phyloP scores from a whole-genome alignment of 306 rosid species.

The Cucumis melo region DNA sequence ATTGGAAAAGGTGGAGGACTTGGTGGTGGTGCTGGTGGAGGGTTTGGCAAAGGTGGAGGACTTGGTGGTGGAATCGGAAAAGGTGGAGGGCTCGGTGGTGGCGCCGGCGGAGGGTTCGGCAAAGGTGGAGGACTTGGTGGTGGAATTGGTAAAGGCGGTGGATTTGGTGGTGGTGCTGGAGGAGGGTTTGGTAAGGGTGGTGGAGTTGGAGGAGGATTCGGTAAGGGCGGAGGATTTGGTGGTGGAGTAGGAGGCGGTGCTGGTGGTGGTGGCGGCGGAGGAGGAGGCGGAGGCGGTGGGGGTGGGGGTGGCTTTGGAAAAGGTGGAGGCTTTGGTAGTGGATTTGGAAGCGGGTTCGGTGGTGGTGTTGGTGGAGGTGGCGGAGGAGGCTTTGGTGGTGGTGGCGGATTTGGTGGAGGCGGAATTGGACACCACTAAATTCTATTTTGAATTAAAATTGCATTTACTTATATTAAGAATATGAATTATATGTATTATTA shows the following conservation, averaged over 20 bases:
- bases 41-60: conserved; percentile 6
- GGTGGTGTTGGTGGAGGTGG: neutral
- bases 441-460: conserved; percentile 3
- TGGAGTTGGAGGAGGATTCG: neutral
- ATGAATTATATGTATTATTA: neutral
- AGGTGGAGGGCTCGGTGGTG: too few species aligned
- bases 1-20: too few species aligned
- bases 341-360: neutral
- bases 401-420: conserved; percentile 3
- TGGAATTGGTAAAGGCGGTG: conserved; percentile 16
- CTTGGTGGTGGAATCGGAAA: neutral
- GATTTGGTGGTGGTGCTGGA: conserved; percentile 8
- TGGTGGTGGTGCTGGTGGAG: too few species aligned
- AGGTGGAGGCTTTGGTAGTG: neutral
- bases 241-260: neutral
- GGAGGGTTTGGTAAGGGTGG: conserved; percentile 13
- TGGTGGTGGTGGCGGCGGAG: conserved; percentile 15
- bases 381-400: neutral
- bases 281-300: conserved; percentile 17
- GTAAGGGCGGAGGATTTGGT: conserved; percentile 3
- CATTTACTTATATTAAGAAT: neutral
- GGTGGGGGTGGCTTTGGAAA: conserved; percentile 16
- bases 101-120: too few species aligned
- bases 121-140: neutral
- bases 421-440: conserved; percentile 41